These are phyloP conservation scores for Trichoderma sp. DNA, from an alignment of 2,329 filamentous ascomycete species.

Conservation along the genomic window DNA sequence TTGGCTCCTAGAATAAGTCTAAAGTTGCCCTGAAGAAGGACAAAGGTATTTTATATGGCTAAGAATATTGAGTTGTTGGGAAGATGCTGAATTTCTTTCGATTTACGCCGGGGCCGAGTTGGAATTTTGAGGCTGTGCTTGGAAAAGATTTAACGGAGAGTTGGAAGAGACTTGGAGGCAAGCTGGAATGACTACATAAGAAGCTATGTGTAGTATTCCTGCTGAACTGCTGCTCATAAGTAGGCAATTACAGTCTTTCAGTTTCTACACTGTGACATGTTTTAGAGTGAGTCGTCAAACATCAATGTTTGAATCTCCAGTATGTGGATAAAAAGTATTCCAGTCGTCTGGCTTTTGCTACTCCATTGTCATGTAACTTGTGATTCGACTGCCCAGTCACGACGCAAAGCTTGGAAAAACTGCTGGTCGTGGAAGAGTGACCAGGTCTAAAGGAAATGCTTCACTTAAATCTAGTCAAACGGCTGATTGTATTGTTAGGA, in stretches of 20 bases:
- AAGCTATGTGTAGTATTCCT: not conserved
- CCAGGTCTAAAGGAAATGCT: not conserved
- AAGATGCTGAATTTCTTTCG: not conserved
- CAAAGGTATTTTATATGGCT: not conserved
- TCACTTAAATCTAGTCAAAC: fast-evolving
- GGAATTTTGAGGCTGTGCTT: not conserved
- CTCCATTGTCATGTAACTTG: not conserved
- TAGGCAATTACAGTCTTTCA: not conserved
- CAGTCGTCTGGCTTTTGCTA: not conserved
- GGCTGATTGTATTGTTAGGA: not conserved
- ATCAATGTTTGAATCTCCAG: not conserved
- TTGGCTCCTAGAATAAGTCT: not conserved
- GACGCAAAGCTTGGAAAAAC: not conserved
- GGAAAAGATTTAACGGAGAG: not conserved
- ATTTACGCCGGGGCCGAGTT: not conserved
- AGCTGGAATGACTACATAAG: not conserved
- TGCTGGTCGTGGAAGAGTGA: not conserved
- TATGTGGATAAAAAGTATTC: not conserved
- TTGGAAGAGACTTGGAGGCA: not conserved
- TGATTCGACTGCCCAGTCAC: not conserved
- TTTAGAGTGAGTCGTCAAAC: not conserved
- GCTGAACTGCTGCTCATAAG: not conserved
- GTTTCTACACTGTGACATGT: not conserved
- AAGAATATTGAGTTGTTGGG: not conserved
- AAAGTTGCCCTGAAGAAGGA: not conserved